Base-by-base conservation (phyloP, 129 eudicot genomes). In the Sambucus nigra region DNA sequence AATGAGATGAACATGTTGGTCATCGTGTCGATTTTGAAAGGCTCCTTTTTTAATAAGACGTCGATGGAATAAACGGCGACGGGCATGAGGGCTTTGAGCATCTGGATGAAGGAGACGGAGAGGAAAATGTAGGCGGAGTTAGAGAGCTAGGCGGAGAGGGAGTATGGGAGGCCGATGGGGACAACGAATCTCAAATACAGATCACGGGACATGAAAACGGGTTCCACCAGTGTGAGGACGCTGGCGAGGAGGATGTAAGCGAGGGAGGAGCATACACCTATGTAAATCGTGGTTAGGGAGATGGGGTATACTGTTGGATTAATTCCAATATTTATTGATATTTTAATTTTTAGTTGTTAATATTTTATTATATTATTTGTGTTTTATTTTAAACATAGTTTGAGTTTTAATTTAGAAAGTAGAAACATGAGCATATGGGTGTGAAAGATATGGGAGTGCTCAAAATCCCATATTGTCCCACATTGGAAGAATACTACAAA, bases 41-140 rank as follows among this genome's bases (percentile, higher is more conserved):
- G 31, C 18, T 75, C 81, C 27, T 75, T 75, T 27, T 70, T 75
- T 0, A 70, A 57, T 11, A 55, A n/a, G 32, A 75, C 63, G 2
- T 73, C 73, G 44, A 75, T 75, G 0, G 73, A 46, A 35, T 75
- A 70, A 48, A 75, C 81, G 12, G 76, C 76, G 10, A 75, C 81
- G 4, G 81, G 81, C 81, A 75, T 75, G 5, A 70, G 35, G 41
- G 81, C 81, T 42, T 75, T 75, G 7, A 75, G 76, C 81, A 75
- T 75, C 57, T 75, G 81, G 24, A 75, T 75, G 39, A 75, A 75
- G 19, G 73, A 65, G 22, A 75, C 81, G 17, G 76, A 69, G 19
- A 74, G 55, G 33, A 69, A 74, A 24, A 74, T 74, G 58, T 74
- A 74, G 33, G 80, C 80, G 1, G 76, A 69, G 50, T 75, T 75